These are phyloP conservation scores for Zygotorulaspora mrakii DNA, from an alignment of 1,139 yeast species.

Conservation along the genomic window DNA sequence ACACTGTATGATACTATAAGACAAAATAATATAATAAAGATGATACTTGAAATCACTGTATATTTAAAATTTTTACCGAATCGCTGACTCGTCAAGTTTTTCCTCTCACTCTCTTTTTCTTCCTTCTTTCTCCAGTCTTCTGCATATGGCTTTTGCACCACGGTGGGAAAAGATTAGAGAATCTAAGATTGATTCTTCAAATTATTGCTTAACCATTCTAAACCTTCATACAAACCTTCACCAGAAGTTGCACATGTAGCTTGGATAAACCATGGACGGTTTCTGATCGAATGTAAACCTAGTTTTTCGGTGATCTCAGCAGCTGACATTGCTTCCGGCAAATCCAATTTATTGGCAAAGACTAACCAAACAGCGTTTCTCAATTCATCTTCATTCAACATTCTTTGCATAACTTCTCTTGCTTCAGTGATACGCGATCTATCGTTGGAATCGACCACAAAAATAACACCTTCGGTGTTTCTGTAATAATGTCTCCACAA, in stretches of 20 bases:
- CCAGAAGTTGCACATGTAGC: slow-evolving; percentile 89
- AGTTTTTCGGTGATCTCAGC: slow-evolving; percentile 83
- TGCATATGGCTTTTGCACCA: neutral
- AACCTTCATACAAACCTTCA: slow-evolving; percentile 86
- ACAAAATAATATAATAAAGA: slow-evolving; percentile 5
- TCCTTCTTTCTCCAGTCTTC: neutral
- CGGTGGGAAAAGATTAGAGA: neutral
- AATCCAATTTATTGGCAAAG: slow-evolving; percentile 90
- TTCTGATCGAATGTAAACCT: slow-evolving; percentile 79
- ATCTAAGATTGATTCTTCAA: slow-evolving; percentile 54
- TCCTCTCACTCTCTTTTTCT: no score
- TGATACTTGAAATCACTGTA: slow-evolving; percentile 4
- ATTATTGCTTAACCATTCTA: slow-evolving; percentile 85
- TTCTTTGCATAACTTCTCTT: slow-evolving; percentile 88
- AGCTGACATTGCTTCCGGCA: slow-evolving; percentile 89
- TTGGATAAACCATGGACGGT: slow-evolving; percentile 87
- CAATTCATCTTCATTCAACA: slow-evolving; percentile 90
- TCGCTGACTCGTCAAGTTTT: slow-evolving; percentile 1
- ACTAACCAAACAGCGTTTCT: slow-evolving; percentile 86
- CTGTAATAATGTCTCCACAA: slow-evolving; percentile 95
- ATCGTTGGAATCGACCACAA: slow-evolving; percentile 89
- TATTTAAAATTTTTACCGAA: slow-evolving; percentile 2
- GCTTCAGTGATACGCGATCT: slow-evolving; percentile 93
- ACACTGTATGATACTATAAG: slow-evolving; percentile 4
- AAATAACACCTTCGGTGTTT: slow-evolving; percentile 90